These are phyloP conservation scores for Termitomyces sp. DNA, from an alignment of 768 basidiomycete genomes.

Conservation along the genomic window DNA sequence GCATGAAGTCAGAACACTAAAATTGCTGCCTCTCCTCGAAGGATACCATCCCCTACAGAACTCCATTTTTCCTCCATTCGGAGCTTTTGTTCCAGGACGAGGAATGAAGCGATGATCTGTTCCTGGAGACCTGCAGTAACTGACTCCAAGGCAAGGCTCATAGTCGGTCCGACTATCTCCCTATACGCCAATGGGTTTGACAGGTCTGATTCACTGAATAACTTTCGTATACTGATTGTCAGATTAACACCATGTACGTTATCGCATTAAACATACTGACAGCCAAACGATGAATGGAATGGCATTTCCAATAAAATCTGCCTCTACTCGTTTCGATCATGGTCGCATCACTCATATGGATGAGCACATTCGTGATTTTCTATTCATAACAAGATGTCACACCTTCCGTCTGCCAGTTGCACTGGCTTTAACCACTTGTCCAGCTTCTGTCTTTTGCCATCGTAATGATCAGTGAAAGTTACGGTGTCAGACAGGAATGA, in stretches of 20 bases:
- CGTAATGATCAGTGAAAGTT: slow-evolving; percentile 13
- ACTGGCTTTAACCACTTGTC: slow-evolving; percentile 15
- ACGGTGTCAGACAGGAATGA: slow-evolving; percentile 18
- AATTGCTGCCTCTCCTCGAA: background rate
- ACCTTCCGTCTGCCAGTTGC: slow-evolving; percentile 12
- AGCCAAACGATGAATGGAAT: slow-evolving; percentile 1
- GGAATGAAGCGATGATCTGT: slow-evolving; percentile 6
- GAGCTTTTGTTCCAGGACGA: slow-evolving; percentile 4
- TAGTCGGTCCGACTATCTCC: background rate
- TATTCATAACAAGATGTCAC: background rate
- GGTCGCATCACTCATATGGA: background rate
- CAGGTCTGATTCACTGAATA: background rate
- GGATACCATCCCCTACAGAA: slow-evolving; percentile 1
- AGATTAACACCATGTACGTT: background rate
- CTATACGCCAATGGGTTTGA: background rate
- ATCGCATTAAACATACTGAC: background rate
- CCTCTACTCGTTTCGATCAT: background rate
- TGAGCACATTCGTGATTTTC: background rate
- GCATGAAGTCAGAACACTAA: background rate
- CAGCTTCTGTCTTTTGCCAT: slow-evolving; percentile 15
- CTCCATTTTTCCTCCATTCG: slow-evolving; percentile 4
- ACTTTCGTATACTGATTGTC: background rate
- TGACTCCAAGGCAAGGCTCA: slow-evolving; percentile 4
- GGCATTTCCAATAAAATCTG: background rate
- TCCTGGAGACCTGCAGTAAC: background rate